Percentiles rank a stretch among this genome's conserved stretches.
Evolutionary conservation across 257 asterid species (phyloP).

Genomic region (Agastache rugosa): DNA sequence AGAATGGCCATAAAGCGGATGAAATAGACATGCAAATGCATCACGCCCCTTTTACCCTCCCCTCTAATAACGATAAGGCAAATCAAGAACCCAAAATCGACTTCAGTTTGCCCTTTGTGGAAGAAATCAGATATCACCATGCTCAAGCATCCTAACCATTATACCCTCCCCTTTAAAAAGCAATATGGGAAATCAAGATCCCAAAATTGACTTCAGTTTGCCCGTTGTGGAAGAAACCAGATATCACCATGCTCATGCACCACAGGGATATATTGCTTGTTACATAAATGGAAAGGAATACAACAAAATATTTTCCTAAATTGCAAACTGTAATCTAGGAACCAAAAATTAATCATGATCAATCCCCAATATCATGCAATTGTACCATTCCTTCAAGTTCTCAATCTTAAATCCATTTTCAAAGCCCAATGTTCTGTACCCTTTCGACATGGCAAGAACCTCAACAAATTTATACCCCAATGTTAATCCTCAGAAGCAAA

Average conservation of each 20-base stretch:
- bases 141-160: not conserved
- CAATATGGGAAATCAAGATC: not conserved
- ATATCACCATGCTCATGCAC: not conserved
- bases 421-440: not conserved
- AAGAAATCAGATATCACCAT: not conserved
- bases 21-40: conserved; percentile 4
- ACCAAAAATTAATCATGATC: not conserved
- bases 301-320: not conserved
- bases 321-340: not conserved
- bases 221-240: not conserved
- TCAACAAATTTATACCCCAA: not conserved
- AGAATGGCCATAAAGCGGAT: not conserved
- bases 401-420: not conserved
- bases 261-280: not conserved
- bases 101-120: not conserved
- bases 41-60: not conserved
- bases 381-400: not conserved
- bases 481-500: not conserved
- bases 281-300: not conserved
- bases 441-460: not conserved
- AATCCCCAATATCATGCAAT: not conserved
- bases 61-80: not conserved
- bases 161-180: not conserved
- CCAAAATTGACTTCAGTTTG: not conserved
- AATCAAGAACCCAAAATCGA: not conserved